A percentile compares a stretch with the other conserved stretches of the same genome.
phyloP scores from a whole-genome alignment of 148 eudicot species.

The Silene uniflora region DNA sequence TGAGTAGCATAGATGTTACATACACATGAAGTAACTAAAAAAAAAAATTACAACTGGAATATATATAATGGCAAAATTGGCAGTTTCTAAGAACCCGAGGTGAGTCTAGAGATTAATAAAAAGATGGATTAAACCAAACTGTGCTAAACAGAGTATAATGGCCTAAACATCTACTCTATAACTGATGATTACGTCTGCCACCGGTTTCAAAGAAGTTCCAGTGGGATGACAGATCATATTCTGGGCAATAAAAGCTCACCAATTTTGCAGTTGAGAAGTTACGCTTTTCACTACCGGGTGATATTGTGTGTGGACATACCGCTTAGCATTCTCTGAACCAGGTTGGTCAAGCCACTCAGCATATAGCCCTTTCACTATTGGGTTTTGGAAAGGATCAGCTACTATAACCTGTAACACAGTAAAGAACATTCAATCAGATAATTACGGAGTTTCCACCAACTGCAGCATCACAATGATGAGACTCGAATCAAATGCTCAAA shows the following conservation, averaged over 20 bases:
- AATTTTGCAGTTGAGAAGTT: constrained; percentile 73
- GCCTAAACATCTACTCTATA: neutral
- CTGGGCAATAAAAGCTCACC: constrained; percentile 27
- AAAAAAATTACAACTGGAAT: neutral
- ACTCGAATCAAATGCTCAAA: neutral
- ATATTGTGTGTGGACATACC: constrained; percentile 72
- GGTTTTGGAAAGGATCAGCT: constrained; percentile 74
- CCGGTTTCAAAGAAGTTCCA: neutral
- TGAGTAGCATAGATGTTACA: neutral
- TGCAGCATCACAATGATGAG: neutral
- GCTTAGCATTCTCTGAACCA: constrained; percentile 84
- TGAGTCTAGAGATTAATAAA: neutral
- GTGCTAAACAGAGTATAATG: too few species aligned
- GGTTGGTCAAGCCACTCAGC: constrained; percentile 81
- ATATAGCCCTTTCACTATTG: constrained; percentile 59
- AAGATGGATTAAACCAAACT: too few species aligned
- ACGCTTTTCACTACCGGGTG: constrained; percentile 82
- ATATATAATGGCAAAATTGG: constrained; percentile 17
- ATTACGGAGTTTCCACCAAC: neutral
- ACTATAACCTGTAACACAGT: constrained; percentile 47
- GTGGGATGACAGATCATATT: neutral
- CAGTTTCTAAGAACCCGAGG: neutral
- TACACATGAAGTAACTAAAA: constrained; percentile 7
- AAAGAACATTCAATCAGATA: constrained; percentile 6
- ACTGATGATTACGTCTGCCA: neutral